A percentile compares a stretch with the other conserved stretches of the same genome.
phyloP scores from a whole-genome alignment of 164 flowering plant species.

The Aristolochia fimbriata region DNA sequence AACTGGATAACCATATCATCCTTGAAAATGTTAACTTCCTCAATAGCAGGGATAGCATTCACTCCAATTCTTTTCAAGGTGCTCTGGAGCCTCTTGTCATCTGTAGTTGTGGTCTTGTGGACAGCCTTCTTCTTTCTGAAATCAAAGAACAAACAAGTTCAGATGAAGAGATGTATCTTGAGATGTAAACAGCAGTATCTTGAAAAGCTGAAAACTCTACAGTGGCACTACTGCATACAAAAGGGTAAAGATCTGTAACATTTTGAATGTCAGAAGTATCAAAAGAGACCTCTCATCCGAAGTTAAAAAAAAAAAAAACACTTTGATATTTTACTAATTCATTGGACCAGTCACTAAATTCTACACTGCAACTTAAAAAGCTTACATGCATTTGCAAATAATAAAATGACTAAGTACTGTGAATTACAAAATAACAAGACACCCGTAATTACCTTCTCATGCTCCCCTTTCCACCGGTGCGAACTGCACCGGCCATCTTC shows the following conservation, averaged over 20 bases:
- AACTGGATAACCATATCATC: conserved; percentile 60
- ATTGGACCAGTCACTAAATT: no score
- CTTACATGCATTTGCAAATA: no score
- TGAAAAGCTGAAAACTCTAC: no score
- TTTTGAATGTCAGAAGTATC: no score
- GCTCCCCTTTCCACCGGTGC: conserved; percentile 60
- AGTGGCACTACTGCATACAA: no score
- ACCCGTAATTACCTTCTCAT: conserved; percentile 30
- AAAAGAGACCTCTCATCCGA: no score
- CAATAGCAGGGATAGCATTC: conserved; percentile 55
- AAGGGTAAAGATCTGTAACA: no score
- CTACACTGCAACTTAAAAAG: no score
- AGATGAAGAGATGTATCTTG: neutral
- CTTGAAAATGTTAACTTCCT: conserved; percentile 65
- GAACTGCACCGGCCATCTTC: conserved; percentile 60
- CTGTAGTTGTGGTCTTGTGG: conserved; percentile 85
- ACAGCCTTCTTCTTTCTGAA: conserved; percentile 95
- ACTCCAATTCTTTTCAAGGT: conserved; percentile 84
- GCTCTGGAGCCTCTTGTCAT: conserved; percentile 91
- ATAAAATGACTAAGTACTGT: neutral
- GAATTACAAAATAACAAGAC: neutral
- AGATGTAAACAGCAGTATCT: neutral
- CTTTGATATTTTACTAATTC: no score
- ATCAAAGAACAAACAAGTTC: neutral
- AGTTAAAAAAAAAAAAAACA: no score